phyloP scores from a whole-genome alignment of 1,284 basidiomycete genomes.

The Sphagnurus paluster region DNA sequence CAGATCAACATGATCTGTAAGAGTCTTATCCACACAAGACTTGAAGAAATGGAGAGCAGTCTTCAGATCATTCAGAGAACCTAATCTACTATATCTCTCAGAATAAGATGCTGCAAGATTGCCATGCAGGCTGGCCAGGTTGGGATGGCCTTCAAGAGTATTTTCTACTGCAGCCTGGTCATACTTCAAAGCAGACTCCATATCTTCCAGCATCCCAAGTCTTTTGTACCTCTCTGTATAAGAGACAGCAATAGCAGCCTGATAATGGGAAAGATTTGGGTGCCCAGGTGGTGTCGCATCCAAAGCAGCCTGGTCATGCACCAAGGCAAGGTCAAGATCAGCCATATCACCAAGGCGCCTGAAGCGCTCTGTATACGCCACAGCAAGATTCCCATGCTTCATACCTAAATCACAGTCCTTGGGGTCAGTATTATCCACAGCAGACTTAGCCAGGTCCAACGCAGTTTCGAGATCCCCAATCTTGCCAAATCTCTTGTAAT shows the following conservation, averaged over 20 bases:
- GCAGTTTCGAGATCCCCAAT: too few relatives aligned
- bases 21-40: too few relatives aligned
- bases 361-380: neutral
- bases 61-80: too few relatives aligned
- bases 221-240: neutral
- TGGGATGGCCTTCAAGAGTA: neutral
- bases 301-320: neutral
- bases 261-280: neutral
- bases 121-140: neutral
- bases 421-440: too few relatives aligned
- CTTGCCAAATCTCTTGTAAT: too few relatives aligned
- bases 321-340: conserved; percentile 2
- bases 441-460: too few relatives aligned
- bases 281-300: conserved; percentile 1
- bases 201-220: neutral
- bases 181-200: neutral
- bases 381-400: too few relatives aligned
- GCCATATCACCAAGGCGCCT: neutral
- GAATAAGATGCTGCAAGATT: too few relatives aligned
- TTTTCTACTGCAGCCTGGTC: neutral
- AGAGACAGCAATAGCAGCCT: neutral
- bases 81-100: too few relatives aligned
- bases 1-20: too few relatives aligned
- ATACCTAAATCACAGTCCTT: too few relatives aligned
- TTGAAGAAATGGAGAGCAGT: too few relatives aligned